phyloP scores from a whole-genome alignment of 495 filamentous ascomycete species.

The Aspergillus nanangensis region DNA sequence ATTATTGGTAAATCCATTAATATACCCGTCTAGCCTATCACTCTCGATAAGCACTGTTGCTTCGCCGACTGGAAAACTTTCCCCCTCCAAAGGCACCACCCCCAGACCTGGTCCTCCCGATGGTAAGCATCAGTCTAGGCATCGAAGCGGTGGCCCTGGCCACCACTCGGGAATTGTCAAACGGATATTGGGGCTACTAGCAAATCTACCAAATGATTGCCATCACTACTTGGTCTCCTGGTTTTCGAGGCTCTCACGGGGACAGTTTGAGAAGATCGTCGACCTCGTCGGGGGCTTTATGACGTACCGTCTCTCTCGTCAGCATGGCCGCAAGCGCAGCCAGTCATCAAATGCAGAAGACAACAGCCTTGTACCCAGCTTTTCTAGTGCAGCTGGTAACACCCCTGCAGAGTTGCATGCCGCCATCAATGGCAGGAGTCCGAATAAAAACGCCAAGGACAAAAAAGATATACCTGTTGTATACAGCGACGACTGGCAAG shows the following conservation, averaged over 20 bases:
- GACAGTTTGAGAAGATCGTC: slow-evolving; percentile 65
- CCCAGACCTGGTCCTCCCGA: slow-evolving; percentile 16
- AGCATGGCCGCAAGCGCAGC: slow-evolving; percentile 63
- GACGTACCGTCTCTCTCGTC: slow-evolving; percentile 72
- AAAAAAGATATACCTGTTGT: slow-evolving; percentile 49
- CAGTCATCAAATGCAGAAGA: slow-evolving; percentile 51
- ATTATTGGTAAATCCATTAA: slow-evolving; percentile 73
- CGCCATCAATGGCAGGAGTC: slow-evolving; percentile 60
- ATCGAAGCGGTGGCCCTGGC: slow-evolving; percentile 35
- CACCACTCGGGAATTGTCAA: slow-evolving; percentile 84
- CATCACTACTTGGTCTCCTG: slow-evolving; percentile 83
- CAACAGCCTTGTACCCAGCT: slow-evolving; percentile 65
- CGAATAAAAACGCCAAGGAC: slow-evolving; percentile 36
- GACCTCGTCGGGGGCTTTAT: slow-evolving; percentile 77
- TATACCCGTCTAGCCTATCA: slow-evolving; percentile 44
- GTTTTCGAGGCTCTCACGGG: slow-evolving; percentile 69
- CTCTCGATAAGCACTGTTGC: slow-evolving; percentile 9
- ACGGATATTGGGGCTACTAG: slow-evolving; percentile 74
- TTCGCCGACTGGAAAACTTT: slow-evolving; percentile 19
- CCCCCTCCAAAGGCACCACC: slow-evolving; percentile 17
- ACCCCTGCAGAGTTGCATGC: slow-evolving; percentile 72
- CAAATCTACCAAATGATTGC: slow-evolving; percentile 69
- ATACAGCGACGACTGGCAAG: slow-evolving; percentile 89
- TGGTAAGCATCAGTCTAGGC: slow-evolving; percentile 11
- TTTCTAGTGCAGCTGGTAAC: slow-evolving; percentile 55